Percentiles rank a stretch among this genome's conserved stretches.
These are phyloP conservation scores for Nicotiana rustica DNA, from an alignment of 305 asterid species.

Conservation along the genomic window DNA sequence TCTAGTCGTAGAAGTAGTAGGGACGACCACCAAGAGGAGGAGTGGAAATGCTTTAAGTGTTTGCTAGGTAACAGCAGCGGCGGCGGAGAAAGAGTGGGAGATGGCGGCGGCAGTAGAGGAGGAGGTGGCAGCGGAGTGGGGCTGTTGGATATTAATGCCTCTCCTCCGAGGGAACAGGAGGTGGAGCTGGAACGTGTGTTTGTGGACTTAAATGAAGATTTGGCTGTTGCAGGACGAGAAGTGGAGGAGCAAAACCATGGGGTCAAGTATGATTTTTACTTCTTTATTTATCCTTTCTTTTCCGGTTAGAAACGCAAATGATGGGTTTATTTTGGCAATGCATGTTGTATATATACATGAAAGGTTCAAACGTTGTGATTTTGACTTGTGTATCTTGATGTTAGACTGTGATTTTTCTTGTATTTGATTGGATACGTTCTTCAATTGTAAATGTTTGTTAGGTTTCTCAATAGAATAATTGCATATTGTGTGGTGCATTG, in stretches of 20 bases:
- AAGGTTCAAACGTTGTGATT: conserved; percentile 12
- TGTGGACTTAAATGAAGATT: conserved; percentile 36
- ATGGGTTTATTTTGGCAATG: conserved; percentile 39
- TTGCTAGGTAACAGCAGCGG: conserved; percentile 31
- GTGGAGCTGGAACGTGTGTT: conserved; percentile 36
- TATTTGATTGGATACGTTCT: background rate
- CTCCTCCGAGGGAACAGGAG: conserved; percentile 36
- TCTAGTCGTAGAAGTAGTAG: conserved; percentile 13
- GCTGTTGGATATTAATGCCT: conserved; percentile 39
- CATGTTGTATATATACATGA: conserved; percentile 30
- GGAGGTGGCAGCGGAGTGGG: conserved; percentile 34
- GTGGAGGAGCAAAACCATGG: conserved; percentile 45
- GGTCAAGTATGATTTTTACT: conserved; percentile 54
- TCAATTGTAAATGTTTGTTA: background rate
- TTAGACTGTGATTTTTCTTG: conserved; percentile 34
- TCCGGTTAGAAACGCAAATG: conserved; percentile 21
- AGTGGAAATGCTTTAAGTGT: conserved; percentile 46
- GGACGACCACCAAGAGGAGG: conserved; percentile 36
- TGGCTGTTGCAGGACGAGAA: conserved; percentile 35
- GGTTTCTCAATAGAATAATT: background rate
- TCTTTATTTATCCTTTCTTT: conserved; percentile 34
- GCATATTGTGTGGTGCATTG: background rate
- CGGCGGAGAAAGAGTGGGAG: conserved; percentile 24
- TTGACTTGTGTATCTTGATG: conserved; percentile 20
- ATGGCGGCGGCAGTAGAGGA: conserved; percentile 32